A percentile compares a stretch with the other conserved stretches of the same genome.
These are phyloP conservation scores for Botryotinia calthae DNA, from an alignment of 2,329 filamentous ascomycete genomes.

Conservation along the genomic window DNA sequence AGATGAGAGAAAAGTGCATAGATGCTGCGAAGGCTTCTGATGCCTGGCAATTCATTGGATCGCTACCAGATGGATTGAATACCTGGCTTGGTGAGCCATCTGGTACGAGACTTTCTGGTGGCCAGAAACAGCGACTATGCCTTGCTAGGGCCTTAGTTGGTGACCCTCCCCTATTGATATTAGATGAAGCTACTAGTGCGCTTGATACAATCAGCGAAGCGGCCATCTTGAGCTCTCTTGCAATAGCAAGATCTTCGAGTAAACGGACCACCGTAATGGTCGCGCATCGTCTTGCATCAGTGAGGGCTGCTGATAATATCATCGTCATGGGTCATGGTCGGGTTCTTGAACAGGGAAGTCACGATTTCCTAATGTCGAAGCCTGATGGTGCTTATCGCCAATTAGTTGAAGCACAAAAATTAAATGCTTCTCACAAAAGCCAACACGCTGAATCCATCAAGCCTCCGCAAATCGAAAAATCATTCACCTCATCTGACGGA, in stretches of 20 bases:
- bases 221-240: not conserved
- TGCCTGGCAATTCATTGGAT: not conserved
- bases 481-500: not conserved
- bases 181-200: not conserved
- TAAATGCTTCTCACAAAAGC: not conserved
- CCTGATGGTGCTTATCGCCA: not conserved
- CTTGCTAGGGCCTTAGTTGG: not conserved
- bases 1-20: not conserved
- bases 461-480: not conserved
- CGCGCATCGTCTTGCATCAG: not conserved
- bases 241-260: not conserved
- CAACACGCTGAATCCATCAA: not conserved
- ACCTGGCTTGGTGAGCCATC: not conserved
- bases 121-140: not conserved
- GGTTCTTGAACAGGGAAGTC: not conserved
- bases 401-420: not conserved
- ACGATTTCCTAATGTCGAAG: not conserved
- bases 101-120: not conserved
- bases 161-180: not conserved
- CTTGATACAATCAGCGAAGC: not conserved
- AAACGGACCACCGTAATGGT: not conserved
- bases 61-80: not conserved
- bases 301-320: not conserved
- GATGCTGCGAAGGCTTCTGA: not conserved
- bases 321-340: not conserved